Evolutionary conservation across 148 eudicot genomes (phyloP), one percentile per base, ranked within the genome.

Genomic region (Vaccinium vitisidaea): DNA sequence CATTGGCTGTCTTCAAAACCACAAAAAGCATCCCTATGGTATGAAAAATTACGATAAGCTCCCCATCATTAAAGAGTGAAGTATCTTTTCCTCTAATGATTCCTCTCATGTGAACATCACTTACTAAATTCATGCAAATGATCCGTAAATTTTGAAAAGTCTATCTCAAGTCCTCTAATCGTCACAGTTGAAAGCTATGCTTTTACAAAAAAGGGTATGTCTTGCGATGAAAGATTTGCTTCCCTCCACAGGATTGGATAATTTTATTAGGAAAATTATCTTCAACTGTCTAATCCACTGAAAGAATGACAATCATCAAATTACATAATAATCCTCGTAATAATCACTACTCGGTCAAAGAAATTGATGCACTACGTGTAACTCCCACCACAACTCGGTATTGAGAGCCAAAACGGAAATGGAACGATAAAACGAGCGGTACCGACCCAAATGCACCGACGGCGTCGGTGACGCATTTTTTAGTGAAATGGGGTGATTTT

Each of bases 21-120:
- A 61, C 69, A 61, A 61, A 61, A 61, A 8, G 27, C 69, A 61
- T 61, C 69, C 69, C 69, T 61, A n/a, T 61, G 69, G 69, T 61
- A 21, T n/a, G 4, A 61, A 21, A 19, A 61, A 21, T 61, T 21
- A 8, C 69, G 27, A 21, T 61, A 18, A 61, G 69, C 69, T 61
- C 27, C 69, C 69, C 69, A 61, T n/a, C 69, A 21, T 25, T 21
- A 21, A n/a, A 61, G 69, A 61, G 69, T 10, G n/a, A 61, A n/a
- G 9, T n/a, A 21, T 9, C 11, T 21, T 25, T 25, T 21, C 69
- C 69, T 61, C 12, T 2, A 61, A 61, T 61, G 27, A 61, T 61
- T 61, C 69, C 69, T 21, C 69, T 21, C 69, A n/a, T 61, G 69
- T 61, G 69, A 61, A 61, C 69, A 61, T 61, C 27, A 21, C 69